A percentile compares a stretch with the other conserved stretches of the same genome.
These are phyloP conservation scores for Boletellus ananas DNA, from an alignment of 768 basidiomycete genomes.

Conservation along the genomic window DNA sequence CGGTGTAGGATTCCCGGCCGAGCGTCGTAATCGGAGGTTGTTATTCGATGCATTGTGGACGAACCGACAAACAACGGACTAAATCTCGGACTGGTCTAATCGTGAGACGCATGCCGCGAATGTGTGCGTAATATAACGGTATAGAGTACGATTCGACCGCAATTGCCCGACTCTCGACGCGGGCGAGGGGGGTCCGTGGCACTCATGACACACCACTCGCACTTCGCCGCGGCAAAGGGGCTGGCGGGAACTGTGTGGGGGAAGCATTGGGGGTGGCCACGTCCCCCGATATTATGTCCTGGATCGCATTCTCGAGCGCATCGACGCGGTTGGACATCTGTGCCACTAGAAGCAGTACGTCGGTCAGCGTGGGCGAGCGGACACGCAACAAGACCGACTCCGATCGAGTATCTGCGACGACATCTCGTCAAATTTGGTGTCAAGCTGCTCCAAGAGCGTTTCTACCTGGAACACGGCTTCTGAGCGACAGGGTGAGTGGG, in stretches of 20 bases:
- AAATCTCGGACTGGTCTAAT: no score
- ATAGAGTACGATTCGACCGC: slow-evolving; percentile 11
- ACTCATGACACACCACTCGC: slow-evolving; percentile 33
- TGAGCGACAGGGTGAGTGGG: slow-evolving; percentile 1
- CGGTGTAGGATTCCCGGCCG: slow-evolving; percentile 1
- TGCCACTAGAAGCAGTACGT: slow-evolving; percentile 53
- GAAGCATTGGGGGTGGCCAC: slow-evolving; percentile 49
- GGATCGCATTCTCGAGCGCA: slow-evolving; percentile 82
- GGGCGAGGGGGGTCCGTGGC: background rate
- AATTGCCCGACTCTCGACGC: slow-evolving; percentile 15
- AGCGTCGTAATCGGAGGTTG: slow-evolving; percentile 9
- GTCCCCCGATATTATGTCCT: slow-evolving; percentile 86
- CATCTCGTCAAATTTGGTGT: slow-evolving; percentile 90
- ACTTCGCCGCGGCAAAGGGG: slow-evolving; percentile 40
- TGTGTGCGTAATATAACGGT: slow-evolving; percentile 10
- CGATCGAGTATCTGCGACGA: slow-evolving; percentile 82
- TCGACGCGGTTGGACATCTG: slow-evolving; percentile 94
- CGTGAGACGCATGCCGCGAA: no score
- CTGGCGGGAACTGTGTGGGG: slow-evolving; percentile 42
- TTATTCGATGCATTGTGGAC: background rate
- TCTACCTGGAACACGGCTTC: slow-evolving; percentile 59
- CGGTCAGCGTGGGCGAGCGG: slow-evolving; percentile 2
- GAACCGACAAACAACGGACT: background rate
- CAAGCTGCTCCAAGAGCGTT: slow-evolving; percentile 82
- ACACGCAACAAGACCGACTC: slow-evolving; percentile 46